phyloP scores from a whole-genome alignment of 305 asterid species.

The Plantago lanceolata region DNA sequence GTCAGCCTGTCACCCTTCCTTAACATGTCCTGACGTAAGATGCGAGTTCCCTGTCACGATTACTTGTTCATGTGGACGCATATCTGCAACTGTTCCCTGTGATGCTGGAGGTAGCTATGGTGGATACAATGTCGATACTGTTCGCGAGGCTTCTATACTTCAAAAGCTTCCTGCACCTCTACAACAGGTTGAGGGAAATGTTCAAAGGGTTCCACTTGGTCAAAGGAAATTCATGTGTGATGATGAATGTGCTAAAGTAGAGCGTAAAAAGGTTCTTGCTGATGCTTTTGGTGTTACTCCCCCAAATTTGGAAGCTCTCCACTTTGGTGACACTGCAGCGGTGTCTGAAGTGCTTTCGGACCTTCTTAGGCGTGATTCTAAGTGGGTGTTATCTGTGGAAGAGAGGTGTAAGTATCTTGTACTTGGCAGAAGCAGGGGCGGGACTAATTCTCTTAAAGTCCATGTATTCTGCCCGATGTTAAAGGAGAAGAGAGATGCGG shows the following conservation, averaged over 20 bases:
- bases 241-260: slow-evolving; percentile 76
- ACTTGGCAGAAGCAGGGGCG: slow-evolving; percentile 72
- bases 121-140: slow-evolving; percentile 43
- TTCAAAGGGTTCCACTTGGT: slow-evolving; percentile 66
- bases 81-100: slow-evolving; percentile 77
- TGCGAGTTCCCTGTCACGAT: slow-evolving; percentile 82
- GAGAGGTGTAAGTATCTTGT: slow-evolving; percentile 83
- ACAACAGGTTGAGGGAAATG: slow-evolving; percentile 61
- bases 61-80: slow-evolving; percentile 76
- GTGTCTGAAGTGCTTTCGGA: slow-evolving; percentile 76
- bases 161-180: slow-evolving; percentile 68
- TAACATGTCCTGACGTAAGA: slow-evolving; percentile 71
- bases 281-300: slow-evolving; percentile 73
- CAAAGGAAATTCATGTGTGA: slow-evolving; percentile 86
- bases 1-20: slow-evolving; percentile 74
- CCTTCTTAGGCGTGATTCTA: slow-evolving; percentile 86
- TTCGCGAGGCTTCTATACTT: slow-evolving; percentile 59
- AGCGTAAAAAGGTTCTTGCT: slow-evolving; percentile 83
- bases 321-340: slow-evolving; percentile 69
- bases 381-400: slow-evolving; percentile 81
- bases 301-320: slow-evolving; percentile 72
- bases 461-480: slow-evolving; percentile 84
- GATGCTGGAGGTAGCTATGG: slow-evolving; percentile 63
- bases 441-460: slow-evolving; percentile 63
- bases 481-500: slow-evolving; percentile 80